A percentile compares a stretch with the other conserved stretches of the same genome.
Conservation (phyloP, 2,329 filamentous ascomycete genomes). For the Pseudocercospora crystallina region DNA sequence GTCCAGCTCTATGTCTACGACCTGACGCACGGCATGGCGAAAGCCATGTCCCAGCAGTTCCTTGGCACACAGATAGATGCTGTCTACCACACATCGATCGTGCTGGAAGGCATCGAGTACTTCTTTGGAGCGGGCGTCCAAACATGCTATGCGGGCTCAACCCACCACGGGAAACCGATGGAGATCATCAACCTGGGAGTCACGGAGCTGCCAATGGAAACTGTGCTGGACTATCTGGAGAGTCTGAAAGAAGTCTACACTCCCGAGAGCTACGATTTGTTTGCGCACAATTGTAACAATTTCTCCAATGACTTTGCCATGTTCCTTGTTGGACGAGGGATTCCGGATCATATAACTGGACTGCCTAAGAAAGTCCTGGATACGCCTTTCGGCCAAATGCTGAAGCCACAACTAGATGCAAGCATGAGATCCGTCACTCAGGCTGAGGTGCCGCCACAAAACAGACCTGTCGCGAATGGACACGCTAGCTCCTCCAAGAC, state of each 20-base stretch:
- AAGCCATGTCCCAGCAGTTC: slow-evolving; percentile 57
- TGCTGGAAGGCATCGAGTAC: slow-evolving; percentile 82
- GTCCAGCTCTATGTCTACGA: slow-evolving; percentile 55
- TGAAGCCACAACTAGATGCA: slow-evolving; percentile 71
- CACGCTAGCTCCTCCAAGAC: neutral
- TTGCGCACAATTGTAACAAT: slow-evolving; percentile 93
- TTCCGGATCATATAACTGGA: slow-evolving; percentile 81
- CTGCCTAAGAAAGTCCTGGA: slow-evolving; percentile 82
- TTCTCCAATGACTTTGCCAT: slow-evolving; percentile 91
- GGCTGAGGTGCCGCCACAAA: slow-evolving; percentile 49
- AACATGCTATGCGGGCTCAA: slow-evolving; percentile 74
- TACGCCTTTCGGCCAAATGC: slow-evolving; percentile 84
- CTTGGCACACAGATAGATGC: slow-evolving; percentile 78
- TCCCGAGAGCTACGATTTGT: slow-evolving; percentile 76
- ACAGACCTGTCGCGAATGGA: slow-evolving; percentile 19
- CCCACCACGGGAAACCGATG: slow-evolving; percentile 83
- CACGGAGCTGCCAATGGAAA: slow-evolving; percentile 75
- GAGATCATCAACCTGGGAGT: slow-evolving; percentile 71
- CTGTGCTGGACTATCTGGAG: slow-evolving; percentile 83
- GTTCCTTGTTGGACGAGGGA: slow-evolving; percentile 84
- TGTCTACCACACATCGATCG: slow-evolving; percentile 90
- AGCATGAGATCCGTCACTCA: slow-evolving; percentile 64
- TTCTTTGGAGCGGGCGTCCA: slow-evolving; percentile 88
- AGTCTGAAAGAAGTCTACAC: slow-evolving; percentile 82
- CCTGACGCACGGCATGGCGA: slow-evolving; percentile 44